A percentile compares a stretch with the other conserved stretches of the same genome.
Conservation (phyloP, 345 rosid genomes). For the Rhodamnia argentea region DNA sequence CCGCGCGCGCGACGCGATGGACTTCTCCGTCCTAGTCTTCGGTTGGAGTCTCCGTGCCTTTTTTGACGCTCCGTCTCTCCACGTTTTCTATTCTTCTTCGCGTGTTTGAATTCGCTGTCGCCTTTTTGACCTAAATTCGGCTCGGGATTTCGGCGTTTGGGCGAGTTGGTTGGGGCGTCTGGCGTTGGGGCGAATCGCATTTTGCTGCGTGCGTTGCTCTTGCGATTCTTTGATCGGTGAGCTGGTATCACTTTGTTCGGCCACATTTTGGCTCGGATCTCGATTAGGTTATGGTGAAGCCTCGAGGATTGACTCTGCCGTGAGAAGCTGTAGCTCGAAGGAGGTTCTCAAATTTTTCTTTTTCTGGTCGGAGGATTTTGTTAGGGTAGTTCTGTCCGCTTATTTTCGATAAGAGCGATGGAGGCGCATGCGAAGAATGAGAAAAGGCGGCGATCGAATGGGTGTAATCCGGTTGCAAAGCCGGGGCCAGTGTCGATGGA, state of each 20-base stretch:
- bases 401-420: background rate
- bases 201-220: background rate
- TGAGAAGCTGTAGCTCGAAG: background rate
- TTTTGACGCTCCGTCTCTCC: background rate
- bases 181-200: background rate
- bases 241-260: background rate
- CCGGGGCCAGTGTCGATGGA: conserved; percentile 46
- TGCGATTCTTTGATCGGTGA: background rate
- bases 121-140: background rate
- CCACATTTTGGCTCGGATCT: background rate
- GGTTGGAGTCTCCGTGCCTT: background rate
- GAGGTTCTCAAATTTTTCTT: background rate
- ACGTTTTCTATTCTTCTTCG: background rate
- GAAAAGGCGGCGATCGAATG: conserved; percentile 1
- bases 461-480: conserved; percentile 12
- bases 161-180: background rate
- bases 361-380: background rate
- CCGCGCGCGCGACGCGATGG: background rate
- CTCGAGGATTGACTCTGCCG: background rate
- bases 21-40: background rate
- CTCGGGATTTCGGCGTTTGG: background rate
- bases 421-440: background rate
- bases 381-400: background rate
- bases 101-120: background rate
- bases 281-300: background rate